Conservation (phyloP, 805 yeast species). For the Wickerhamomyces chaumierensis region DNA sequence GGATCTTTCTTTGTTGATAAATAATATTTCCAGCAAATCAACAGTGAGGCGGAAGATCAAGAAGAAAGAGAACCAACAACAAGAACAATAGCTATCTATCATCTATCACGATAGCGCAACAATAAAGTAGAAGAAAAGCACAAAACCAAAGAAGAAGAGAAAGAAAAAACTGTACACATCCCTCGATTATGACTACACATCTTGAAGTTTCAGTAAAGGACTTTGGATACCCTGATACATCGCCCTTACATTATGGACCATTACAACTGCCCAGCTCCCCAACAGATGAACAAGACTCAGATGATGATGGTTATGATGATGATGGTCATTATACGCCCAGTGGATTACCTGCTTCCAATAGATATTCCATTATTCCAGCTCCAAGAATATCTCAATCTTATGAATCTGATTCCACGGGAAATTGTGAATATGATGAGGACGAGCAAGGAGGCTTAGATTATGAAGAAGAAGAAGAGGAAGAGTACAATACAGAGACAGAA, state of each 20-base stretch:
- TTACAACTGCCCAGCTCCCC: slow-evolving; percentile 16
- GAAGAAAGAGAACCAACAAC: no score
- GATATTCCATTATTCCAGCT: slow-evolving; percentile 11
- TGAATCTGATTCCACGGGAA: neutral
- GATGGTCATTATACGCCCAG: no score
- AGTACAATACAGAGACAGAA: neutral
- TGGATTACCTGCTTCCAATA: slow-evolving; percentile 7
- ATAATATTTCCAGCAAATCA: no score
- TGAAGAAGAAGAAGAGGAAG: neutral
- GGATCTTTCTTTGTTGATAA: no score
- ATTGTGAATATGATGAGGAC: no score
- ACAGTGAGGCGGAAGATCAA: no score
- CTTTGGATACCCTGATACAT: slow-evolving; percentile 63
- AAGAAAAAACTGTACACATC: no score
- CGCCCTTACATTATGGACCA: slow-evolving; percentile 57
- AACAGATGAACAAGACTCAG: slow-evolving; percentile 15
- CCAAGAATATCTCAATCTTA: slow-evolving; percentile 3
- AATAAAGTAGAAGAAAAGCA: no score
- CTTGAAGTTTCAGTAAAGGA: slow-evolving; percentile 32
- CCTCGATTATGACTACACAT: neutral
- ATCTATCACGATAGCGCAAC: no score
- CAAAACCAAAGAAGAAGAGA: no score
- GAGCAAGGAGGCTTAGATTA: slow-evolving; percentile 8
- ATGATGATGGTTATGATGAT: no score
- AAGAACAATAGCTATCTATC: no score